Conservation (phyloP, 2,329 filamentous ascomycete species). For the Raffaelea arxii region DNA sequence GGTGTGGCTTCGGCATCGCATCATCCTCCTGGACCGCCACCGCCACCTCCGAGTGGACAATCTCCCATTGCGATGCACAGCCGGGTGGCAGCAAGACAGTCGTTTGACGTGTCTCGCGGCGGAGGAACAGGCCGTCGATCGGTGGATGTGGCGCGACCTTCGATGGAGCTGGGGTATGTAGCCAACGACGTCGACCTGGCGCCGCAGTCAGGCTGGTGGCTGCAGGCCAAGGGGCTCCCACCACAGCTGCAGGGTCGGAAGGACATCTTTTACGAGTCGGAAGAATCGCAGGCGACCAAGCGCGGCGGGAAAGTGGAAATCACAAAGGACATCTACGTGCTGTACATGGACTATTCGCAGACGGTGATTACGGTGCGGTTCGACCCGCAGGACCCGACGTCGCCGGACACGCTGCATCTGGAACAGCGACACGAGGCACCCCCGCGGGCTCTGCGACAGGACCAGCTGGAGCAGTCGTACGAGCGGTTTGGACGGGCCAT, state of each 20-base stretch:
- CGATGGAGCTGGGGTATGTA: constrained; percentile 72
- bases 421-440: constrained; percentile 84
- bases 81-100: constrained; percentile 41
- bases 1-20: background rate
- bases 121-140: constrained; percentile 44
- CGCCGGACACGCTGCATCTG: constrained; percentile 61
- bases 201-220: constrained; percentile 74
- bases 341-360: constrained; percentile 95
- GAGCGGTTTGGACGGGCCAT: constrained; percentile 73
- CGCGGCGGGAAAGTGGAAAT: constrained; percentile 61
- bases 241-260: constrained; percentile 72
- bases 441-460: constrained; percentile 73
- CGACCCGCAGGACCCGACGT: constrained; percentile 53
- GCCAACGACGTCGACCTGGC: constrained; percentile 80
- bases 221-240: constrained; percentile 66
- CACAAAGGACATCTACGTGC: constrained; percentile 73
- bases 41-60: constrained; percentile 32
- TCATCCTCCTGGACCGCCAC: constrained; percentile 7
- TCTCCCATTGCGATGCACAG: constrained; percentile 12
- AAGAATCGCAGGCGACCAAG: constrained; percentile 63
- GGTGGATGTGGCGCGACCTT: constrained; percentile 65
- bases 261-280: constrained; percentile 74
- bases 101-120: constrained; percentile 52
- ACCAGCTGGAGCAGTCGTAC: constrained; percentile 84
- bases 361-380: constrained; percentile 77